phyloP scores from a whole-genome alignment of 805 yeast species.

The Wickerhamiella vanderwaltii region DNA sequence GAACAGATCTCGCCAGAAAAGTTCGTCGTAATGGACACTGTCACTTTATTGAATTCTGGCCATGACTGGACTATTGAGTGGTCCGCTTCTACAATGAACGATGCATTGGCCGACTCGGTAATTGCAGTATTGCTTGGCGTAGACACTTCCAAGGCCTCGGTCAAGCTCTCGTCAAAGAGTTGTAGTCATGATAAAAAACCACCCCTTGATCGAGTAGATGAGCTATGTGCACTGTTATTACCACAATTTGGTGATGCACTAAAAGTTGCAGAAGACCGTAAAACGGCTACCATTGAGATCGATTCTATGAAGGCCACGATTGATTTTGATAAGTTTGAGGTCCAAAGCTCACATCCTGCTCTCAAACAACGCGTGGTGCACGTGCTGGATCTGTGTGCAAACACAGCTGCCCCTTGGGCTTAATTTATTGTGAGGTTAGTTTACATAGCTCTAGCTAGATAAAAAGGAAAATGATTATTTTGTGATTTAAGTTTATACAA shows the following conservation, averaged over 20 bases:
- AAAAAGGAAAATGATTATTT: neutral
- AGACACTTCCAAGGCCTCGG: conserved; percentile 91
- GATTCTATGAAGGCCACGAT: conserved; percentile 67
- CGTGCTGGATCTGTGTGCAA: conserved; percentile 63
- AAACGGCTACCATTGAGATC: conserved; percentile 46
- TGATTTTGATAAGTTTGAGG: conserved; percentile 50
- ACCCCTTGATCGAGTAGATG: conserved; percentile 32
- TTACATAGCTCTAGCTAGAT: too few relatives aligned
- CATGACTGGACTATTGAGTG: conserved; percentile 64
- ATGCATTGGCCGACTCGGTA: conserved; percentile 87
- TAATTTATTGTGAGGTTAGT: too few relatives aligned
- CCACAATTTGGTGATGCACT: conserved; percentile 87
- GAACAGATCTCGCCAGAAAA: conserved; percentile 38
- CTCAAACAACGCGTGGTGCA: conserved; percentile 73
- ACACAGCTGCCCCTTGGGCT: conserved; percentile 66
- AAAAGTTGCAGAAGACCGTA: conserved; percentile 27
- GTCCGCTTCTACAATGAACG: conserved; percentile 81
- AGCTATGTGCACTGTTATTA: conserved; percentile 49
- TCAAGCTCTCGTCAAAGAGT: conserved; percentile 60
- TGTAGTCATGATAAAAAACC: conserved; percentile 34
- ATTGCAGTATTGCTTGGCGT: conserved; percentile 83
- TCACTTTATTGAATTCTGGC: conserved; percentile 38
- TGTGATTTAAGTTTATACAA: too few relatives aligned
- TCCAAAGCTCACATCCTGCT: conserved; percentile 62
- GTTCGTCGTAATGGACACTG: conserved; percentile 44